Conservation (phyloP, 1,139 yeast species). For the Pichia sp. region DNA sequence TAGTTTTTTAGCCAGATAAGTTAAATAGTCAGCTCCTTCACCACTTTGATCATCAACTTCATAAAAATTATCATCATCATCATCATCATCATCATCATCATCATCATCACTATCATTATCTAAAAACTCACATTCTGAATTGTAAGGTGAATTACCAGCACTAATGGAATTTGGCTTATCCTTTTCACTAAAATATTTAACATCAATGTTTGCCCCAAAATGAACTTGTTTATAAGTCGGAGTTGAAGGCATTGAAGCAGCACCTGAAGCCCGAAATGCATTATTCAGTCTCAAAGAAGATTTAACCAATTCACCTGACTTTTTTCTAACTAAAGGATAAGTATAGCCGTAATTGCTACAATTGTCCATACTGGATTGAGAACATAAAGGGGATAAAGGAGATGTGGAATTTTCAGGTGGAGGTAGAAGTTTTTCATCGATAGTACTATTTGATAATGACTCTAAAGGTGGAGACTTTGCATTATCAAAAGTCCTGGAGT, state of each 20-base stretch:
- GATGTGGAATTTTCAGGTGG: not conserved
- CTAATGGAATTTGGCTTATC: conserved; percentile 75
- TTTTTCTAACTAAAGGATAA: conserved; percentile 27
- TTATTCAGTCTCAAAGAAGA: conserved; percentile 54
- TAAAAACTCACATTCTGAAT: conserved; percentile 20
- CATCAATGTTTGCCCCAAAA: conserved; percentile 58
- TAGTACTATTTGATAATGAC: not conserved
- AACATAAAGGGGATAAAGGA: conserved; percentile 8
- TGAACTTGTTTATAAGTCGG: conserved; percentile 70
- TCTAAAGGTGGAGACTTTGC: not conserved
- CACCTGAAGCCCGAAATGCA: conserved; percentile 34
- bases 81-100: conserved; percentile 27
- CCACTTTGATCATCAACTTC: conserved; percentile 10
- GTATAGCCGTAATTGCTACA: conserved; percentile 9
- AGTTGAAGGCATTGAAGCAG: conserved; percentile 63
- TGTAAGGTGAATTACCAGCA: conserved; percentile 56
- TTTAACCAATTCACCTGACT: conserved; percentile 65
- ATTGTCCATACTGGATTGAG: not conserved
- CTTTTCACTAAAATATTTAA: conserved; percentile 61
- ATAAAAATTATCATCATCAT: conserved; percentile 16
- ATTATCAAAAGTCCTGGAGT: conserved; percentile 14
- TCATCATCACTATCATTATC: conserved; percentile 32
- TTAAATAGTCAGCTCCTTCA: not conserved
- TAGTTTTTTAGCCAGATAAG: conserved; percentile 8
- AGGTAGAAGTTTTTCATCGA: not conserved